Conservation (phyloP, 179 eudicot species). For the Silene coronaria region DNA sequence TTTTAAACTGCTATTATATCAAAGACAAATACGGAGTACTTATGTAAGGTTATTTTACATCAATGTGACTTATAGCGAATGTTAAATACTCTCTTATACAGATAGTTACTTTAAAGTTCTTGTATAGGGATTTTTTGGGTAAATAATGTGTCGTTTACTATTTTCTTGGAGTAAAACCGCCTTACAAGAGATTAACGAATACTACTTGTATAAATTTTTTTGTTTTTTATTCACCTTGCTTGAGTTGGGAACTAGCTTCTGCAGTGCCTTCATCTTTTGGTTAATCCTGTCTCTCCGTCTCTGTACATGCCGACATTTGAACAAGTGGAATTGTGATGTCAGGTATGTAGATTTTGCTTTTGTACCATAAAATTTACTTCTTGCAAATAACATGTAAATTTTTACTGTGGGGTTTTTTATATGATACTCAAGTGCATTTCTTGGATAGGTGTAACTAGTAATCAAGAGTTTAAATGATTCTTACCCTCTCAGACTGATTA, state of each 20-base stretch:
- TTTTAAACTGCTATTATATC: not conserved
- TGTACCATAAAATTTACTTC: not conserved
- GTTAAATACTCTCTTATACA: too few relatives aligned
- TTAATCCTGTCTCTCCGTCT: conserved; percentile 80
- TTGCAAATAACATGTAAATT: not conserved
- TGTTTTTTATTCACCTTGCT: conserved; percentile 50
- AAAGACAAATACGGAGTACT: too few relatives aligned
- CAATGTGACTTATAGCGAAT: too few relatives aligned
- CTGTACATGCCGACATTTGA: conserved; percentile 28
- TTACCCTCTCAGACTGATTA: conserved; percentile 88
- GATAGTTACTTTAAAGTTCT: too few relatives aligned
- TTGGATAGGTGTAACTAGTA: not conserved
- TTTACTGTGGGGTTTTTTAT: not conserved
- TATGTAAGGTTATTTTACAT: too few relatives aligned
- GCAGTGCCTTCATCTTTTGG: conserved; percentile 86
- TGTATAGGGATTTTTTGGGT: too few relatives aligned
- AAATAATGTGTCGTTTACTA: too few relatives aligned
- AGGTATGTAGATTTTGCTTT: conserved; percentile 20
- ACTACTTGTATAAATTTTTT: not conserved
- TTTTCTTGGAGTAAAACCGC: too few relatives aligned
- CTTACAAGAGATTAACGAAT: too few relatives aligned
- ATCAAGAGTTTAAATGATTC: not conserved
- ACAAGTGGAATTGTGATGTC: conserved; percentile 5
- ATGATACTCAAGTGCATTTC: not conserved
- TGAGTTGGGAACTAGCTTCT: conserved; percentile 82